A percentile compares a stretch with the other conserved stretches of the same genome.
These are phyloP conservation scores for Penicillium macrosclerotiorum DNA, from an alignment of 495 filamentous ascomycete species.

Conservation along the genomic window DNA sequence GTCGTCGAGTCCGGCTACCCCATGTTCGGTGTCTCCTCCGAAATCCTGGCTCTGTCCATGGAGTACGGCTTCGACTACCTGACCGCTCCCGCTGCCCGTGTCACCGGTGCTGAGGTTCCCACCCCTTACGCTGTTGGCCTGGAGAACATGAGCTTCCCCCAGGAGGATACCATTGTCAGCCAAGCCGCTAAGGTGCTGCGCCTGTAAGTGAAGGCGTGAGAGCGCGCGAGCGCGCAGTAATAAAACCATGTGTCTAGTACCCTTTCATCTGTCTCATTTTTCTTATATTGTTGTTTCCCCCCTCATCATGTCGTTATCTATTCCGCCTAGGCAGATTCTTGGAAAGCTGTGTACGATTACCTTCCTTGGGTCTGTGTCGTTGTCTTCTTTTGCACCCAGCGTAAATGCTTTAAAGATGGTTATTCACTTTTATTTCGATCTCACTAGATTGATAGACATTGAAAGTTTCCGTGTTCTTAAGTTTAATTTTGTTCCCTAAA, in stretches of 20 bases:
- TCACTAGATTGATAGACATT: slow-evolving; percentile 14
- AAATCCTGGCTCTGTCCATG: slow-evolving; percentile 91
- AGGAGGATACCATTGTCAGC: slow-evolving; percentile 75
- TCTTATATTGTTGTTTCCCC: slow-evolving; percentile 21
- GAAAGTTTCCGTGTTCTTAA: slow-evolving; percentile 1
- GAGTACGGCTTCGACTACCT: slow-evolving; percentile 99
- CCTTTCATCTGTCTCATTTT: slow-evolving; percentile 28
- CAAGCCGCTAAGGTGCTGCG: slow-evolving; percentile 82
- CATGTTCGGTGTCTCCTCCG: slow-evolving; percentile 84
- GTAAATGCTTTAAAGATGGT: slow-evolving; percentile 18
- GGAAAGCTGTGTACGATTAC: slow-evolving; percentile 43
- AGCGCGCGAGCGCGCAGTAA: slow-evolving; percentile 21
- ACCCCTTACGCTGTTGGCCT: slow-evolving; percentile 87
- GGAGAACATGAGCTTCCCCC: slow-evolving; percentile 91
- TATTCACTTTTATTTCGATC: no score
- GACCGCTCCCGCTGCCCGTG: slow-evolving; percentile 84
- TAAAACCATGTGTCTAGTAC: slow-evolving; percentile 38
- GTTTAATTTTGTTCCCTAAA: not conserved
- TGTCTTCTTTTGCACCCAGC: slow-evolving; percentile 11
- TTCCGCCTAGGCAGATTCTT: slow-evolving; percentile 26
- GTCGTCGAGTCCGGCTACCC: slow-evolving; percentile 95
- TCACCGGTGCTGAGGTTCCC: slow-evolving; percentile 94
- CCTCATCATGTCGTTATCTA: slow-evolving; percentile 26
- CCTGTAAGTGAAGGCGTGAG: slow-evolving; percentile 54
- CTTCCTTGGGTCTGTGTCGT: slow-evolving; percentile 15